Conservation (phyloP, 176 grass and related monocot genomes). For the Neostapfia colusana region DNA sequence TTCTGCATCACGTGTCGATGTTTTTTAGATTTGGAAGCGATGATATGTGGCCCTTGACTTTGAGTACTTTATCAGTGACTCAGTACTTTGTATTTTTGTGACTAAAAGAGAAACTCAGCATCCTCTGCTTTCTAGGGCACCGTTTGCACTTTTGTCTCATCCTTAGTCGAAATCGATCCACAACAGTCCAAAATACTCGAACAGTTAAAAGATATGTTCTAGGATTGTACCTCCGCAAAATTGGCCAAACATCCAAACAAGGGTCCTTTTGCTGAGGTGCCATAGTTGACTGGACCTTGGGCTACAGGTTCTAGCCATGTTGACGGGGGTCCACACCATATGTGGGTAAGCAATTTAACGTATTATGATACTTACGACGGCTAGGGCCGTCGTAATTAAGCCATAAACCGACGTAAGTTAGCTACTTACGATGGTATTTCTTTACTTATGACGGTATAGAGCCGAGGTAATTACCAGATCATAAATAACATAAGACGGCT, state of each 20-base stretch:
- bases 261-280: background rate
- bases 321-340: too few relatives aligned
- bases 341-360: too few relatives aligned
- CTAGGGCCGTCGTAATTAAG: too few relatives aligned
- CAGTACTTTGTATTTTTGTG: background rate
- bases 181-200: background rate
- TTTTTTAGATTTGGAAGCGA: too few relatives aligned
- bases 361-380: too few relatives aligned
- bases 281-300: background rate
- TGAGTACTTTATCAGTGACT: background rate
- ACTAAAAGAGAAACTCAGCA: background rate
- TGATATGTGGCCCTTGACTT: background rate
- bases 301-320: too few relatives aligned
- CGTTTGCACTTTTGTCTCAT: too few relatives aligned
- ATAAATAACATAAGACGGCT: too few relatives aligned
- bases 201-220: background rate
- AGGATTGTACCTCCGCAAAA: background rate
- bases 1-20: background rate
- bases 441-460: too few relatives aligned
- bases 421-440: too few relatives aligned
- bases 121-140: background rate
- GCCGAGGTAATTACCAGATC: too few relatives aligned
- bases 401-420: too few relatives aligned
- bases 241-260: background rate
- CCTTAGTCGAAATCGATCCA: background rate